Percentiles rank a stretch among this genome's conserved stretches.
These are phyloP conservation scores for Fonsecaea monophora DNA, from an alignment of 2,329 filamentous ascomycete species.

Conservation along the genomic window DNA sequence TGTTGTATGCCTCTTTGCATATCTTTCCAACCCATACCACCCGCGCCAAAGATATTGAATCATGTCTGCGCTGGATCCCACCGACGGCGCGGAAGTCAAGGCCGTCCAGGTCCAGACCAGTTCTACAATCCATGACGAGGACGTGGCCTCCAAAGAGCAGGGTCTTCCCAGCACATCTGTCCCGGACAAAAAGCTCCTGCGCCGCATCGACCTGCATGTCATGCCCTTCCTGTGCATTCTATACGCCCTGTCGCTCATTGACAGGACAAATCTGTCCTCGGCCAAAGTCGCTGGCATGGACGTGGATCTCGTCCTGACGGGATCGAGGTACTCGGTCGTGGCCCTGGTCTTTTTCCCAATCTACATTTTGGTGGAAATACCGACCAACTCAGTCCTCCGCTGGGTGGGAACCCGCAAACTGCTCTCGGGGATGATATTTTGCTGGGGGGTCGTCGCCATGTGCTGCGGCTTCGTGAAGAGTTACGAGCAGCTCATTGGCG, in stretches of 20 bases:
- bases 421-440: conserved; percentile 49
- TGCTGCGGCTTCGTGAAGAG: conserved; percentile 43
- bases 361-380: conserved; percentile 74
- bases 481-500: conserved; percentile 37
- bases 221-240: conserved; percentile 67
- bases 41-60: too few relatives aligned
- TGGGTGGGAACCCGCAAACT: conserved; percentile 61
- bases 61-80: too few relatives aligned
- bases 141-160: too few relatives aligned
- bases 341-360: conserved; percentile 77
- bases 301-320: conserved; percentile 34
- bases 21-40: too few relatives aligned
- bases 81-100: too few relatives aligned
- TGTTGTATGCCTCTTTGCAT: too few relatives aligned
- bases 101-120: too few relatives aligned
- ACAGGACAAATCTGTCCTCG: conserved; percentile 76
- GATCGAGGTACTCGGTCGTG: conserved; percentile 60
- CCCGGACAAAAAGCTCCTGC: conserved; percentile 49
- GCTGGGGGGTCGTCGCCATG: conserved; percentile 54
- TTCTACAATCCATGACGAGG: too few relatives aligned
- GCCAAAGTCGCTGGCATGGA: conserved; percentile 70
- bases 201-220: conserved; percentile 70
- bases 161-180: too few relatives aligned
- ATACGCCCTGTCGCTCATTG: conserved; percentile 80
- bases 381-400: conserved; percentile 71